These are phyloP conservation scores for Taiwanofungus camphoratus DNA, from an alignment of 1,284 basidiomycete genomes.

Conservation along the genomic window DNA sequence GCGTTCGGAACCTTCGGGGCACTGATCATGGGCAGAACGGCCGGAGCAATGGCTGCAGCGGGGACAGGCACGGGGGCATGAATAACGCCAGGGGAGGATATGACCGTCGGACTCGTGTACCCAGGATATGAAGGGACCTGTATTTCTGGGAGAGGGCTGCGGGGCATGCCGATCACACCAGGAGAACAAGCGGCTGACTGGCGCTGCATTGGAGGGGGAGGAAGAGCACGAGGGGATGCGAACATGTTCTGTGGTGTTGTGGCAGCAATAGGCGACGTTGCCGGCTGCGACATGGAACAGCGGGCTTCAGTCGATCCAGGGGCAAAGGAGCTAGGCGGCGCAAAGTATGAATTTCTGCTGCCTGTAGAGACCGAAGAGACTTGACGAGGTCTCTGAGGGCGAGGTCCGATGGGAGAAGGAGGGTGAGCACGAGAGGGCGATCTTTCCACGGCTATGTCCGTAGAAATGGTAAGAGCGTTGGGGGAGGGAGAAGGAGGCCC, in stretches of 20 bases:
- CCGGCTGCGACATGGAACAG: not conserved
- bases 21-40: conserved; percentile 24
- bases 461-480: conserved; percentile 16
- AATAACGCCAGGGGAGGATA: conserved; percentile 14
- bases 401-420: conserved; percentile 44
- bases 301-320: not conserved
- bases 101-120: conserved; percentile 3
- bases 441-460: conserved; percentile 14
- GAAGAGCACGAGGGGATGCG: conserved; percentile 1
- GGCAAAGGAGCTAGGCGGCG: conserved; percentile 1
- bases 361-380: conserved; percentile 23
- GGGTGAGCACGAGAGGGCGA: conserved; percentile 35
- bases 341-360: conserved; percentile 7
- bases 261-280: conserved; percentile 4
- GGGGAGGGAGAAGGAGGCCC: conserved; percentile 26
- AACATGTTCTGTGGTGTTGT: conserved; percentile 8
- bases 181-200: conserved; percentile 8
- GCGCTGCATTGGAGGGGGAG: conserved; percentile 13
- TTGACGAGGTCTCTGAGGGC: conserved; percentile 31
- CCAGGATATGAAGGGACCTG: not conserved
- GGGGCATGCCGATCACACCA: not conserved
- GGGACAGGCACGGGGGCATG: conserved; percentile 23
- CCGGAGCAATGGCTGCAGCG: conserved; percentile 12
- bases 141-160: conserved; percentile 1
- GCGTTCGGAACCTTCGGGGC: conserved; percentile 38